Evolutionary conservation across 2,329 filamentous ascomycete genomes (phyloP).

Genomic region (Pestalotiopsis sp.): DNA sequence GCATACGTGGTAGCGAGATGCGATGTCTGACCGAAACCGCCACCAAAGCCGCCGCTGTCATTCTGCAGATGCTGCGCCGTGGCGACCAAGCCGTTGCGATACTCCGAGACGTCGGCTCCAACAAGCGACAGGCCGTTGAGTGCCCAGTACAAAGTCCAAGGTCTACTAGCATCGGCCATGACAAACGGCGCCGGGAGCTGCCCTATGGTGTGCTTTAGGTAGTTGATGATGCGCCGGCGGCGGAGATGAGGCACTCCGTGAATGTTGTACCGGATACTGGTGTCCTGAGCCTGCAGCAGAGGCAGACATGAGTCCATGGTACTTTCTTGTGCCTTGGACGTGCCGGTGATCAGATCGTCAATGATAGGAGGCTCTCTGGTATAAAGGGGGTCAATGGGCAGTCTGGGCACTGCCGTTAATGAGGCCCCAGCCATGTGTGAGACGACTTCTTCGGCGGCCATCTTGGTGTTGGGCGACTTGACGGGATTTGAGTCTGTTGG

Average conservation of each 20-base stretch:
- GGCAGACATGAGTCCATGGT: conserved; percentile 70
- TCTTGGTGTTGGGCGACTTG: background rate
- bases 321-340: conserved; percentile 66
- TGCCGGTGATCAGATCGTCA: conserved; percentile 67
- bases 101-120: conserved; percentile 70
- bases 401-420: conserved; percentile 16
- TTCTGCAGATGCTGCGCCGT: conserved; percentile 86
- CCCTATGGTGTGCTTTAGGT: conserved; percentile 59
- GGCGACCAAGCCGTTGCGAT: conserved; percentile 67
- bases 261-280: conserved; percentile 58
- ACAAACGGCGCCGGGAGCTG: conserved; percentile 70
- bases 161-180: conserved; percentile 79
- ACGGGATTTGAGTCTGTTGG: background rate
- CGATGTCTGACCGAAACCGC: conserved; percentile 86
- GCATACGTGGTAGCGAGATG: conserved; percentile 92
- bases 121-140: conserved; percentile 74
- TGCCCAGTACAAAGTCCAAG: conserved; percentile 95
- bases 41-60: conserved; percentile 80
- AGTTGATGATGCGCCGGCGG: conserved; percentile 60
- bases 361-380: conserved; percentile 59
- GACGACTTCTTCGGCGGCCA: conserved; percentile 18
- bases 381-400: conserved; percentile 44
- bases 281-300: conserved; percentile 59
- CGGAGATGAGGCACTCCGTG: conserved; percentile 76
- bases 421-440: conserved; percentile 15